phyloP scores from a whole-genome alignment of 2,329 filamentous ascomycete genomes.

The Diaporthe velutina region DNA sequence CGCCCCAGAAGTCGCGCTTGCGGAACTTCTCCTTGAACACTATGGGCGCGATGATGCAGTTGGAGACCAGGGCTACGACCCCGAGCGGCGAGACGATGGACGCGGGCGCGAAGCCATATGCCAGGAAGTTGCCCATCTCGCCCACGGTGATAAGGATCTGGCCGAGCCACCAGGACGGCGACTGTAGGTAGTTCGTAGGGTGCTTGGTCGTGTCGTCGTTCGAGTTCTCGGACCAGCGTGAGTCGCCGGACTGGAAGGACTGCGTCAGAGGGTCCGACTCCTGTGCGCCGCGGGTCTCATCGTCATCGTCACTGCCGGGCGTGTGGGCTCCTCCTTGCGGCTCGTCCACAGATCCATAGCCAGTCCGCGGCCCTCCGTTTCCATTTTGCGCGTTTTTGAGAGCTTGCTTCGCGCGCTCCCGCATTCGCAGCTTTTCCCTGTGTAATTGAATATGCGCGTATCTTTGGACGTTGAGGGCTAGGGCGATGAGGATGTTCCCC shows the following conservation, averaged over 20 bases:
- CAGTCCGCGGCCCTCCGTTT: slow-evolving; percentile 45
- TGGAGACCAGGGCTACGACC: slow-evolving; percentile 96
- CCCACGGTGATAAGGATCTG: slow-evolving; percentile 93
- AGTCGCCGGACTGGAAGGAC: slow-evolving; percentile 61
- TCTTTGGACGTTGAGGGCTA: slow-evolving; percentile 95
- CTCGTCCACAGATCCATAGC: slow-evolving; percentile 47
- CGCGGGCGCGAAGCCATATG: slow-evolving; percentile 96
- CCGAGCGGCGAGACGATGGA: slow-evolving; percentile 97
- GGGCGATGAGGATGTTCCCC: slow-evolving; percentile 93
- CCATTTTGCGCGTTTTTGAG: slow-evolving; percentile 58
- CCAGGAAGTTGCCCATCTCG: slow-evolving; percentile 95
- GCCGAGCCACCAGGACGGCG: slow-evolving; percentile 96
- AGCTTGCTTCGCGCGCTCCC: slow-evolving; percentile 67
- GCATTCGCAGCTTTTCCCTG: slow-evolving; percentile 73
- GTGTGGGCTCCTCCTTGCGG: slow-evolving; percentile 44
- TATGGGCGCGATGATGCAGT: slow-evolving; percentile 95
- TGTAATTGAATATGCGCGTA: slow-evolving; percentile 93
- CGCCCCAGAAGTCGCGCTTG: slow-evolving; percentile 86
- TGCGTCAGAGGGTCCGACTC: slow-evolving; percentile 67
- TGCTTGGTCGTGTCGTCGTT: slow-evolving; percentile 51
- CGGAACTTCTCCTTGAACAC: slow-evolving; percentile 94
- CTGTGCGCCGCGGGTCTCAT: slow-evolving; percentile 47
- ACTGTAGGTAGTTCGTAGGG: slow-evolving; percentile 83
- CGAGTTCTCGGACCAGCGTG: slow-evolving; percentile 53
- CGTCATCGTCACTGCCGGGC: slow-evolving; percentile 52